Base-by-base conservation (phyloP, 164 flowering plant genomes). In the Houttuynia cordata region DNA sequence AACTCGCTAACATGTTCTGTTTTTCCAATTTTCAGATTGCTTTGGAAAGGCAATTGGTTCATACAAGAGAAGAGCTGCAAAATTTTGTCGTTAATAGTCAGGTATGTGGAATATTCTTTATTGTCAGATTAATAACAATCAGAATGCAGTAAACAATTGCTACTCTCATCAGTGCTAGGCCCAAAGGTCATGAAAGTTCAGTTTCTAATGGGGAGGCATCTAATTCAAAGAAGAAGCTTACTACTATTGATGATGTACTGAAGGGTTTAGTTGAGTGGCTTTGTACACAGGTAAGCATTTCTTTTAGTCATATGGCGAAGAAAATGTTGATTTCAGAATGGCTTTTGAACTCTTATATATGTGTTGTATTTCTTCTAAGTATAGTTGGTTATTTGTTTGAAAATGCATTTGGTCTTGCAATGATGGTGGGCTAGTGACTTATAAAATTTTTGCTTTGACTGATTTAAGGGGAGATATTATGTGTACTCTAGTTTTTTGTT, bases 61-160 rank as follows among this genome's bases (percentile, higher is more conserved):
- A 82, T 85, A 62, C 96, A 90, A 72, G 97, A 90, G 80, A 93
- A 83, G 78, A 86, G 97, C 80, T 93, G 95, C 71, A 88, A 80
- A 83, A 86, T 88, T 76, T 80, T 93, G 66, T 74, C 93, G 49
- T 45, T 74, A 63, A 73, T 90, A 56, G 76, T 88, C 56, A 86
- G 96, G 98, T 53, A 21, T 42, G 23, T 50, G 54, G 22, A n/a
- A 45, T n/a, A 25, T 34, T 45, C 45, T 57, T 30, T 39, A n/a
- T n/a, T 20, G 10, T 8, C 1, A 25, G 37, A 20, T 45, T 10
- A 19, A 30, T 6, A 24, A 39, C 17, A 41, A 22, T 24, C 22
- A n/a, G 30, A 55, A 7, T 20, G 57, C 24, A 13, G 30, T 51
- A 63, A 56, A 21, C 6, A 18, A 24, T 63, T n/a, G 1, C 20